These are phyloP conservation scores for Apiospora phragmitis DNA, from an alignment of 2,329 filamentous ascomycete genomes.

Conservation along the genomic window DNA sequence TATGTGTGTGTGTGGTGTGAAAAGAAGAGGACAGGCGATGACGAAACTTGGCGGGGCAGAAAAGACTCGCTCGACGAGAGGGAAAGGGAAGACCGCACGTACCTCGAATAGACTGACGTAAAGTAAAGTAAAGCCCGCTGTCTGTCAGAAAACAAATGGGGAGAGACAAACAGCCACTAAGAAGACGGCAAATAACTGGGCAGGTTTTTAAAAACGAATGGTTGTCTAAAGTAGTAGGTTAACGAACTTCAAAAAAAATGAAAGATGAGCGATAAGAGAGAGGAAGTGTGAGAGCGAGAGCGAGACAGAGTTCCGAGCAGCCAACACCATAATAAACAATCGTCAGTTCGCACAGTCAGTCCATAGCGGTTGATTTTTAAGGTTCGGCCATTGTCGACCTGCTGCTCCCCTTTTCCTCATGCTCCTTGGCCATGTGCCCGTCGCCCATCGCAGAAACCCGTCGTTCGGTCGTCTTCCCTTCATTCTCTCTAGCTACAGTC, in stretches of 20 bases:
- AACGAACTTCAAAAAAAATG: background rate
- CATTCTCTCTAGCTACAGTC: background rate
- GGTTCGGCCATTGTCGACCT: background rate
- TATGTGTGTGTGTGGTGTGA: background rate
- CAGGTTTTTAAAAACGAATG: background rate
- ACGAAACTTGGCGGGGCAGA: constrained; percentile 10
- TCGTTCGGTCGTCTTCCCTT: background rate
- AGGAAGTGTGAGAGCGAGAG: background rate
- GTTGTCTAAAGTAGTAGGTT: background rate
- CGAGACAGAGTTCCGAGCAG: background rate
- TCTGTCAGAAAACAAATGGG: background rate
- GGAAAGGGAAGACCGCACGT: background rate
- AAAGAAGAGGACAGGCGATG: background rate
- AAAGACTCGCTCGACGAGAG: background rate
- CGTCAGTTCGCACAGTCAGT: background rate
- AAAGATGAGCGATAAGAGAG: background rate
- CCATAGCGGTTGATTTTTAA: background rate
- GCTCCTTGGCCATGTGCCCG: background rate
- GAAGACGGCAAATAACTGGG: background rate
- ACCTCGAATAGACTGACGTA: constrained; percentile 2
- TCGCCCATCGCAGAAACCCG: background rate
- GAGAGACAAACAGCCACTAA: background rate
- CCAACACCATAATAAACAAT: background rate
- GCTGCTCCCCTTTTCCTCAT: background rate
- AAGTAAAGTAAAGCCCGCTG: background rate